Evolutionary conservation across 371 early-diverging fungal genomes (phyloP).

Genomic region (Sporodiniella umbellata): DNA sequence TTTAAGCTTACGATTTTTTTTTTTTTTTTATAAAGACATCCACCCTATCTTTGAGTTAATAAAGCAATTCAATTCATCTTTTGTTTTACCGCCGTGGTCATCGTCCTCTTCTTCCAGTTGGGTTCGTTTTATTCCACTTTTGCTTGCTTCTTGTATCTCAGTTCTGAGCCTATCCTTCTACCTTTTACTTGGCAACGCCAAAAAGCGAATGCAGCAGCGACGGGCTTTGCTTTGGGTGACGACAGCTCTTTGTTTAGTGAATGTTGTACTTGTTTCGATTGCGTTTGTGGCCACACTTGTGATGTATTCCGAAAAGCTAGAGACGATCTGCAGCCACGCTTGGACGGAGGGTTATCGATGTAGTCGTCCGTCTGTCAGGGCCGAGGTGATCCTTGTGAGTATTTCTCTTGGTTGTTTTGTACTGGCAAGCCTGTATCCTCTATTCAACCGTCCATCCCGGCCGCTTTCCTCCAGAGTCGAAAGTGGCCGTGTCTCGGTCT

Average conservation of each 20-base stretch:
- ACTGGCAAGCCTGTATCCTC: constrained; percentile 3
- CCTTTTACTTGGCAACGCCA: constrained; percentile 11
- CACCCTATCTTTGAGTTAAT: neutral
- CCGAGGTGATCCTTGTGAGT: constrained; percentile 11
- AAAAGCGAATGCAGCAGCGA: constrained; percentile 8
- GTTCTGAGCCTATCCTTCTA: neutral
- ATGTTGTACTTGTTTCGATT: neutral
- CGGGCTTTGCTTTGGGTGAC: constrained; percentile 2
- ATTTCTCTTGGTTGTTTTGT: constrained; percentile 10
- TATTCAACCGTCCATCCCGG: constrained; percentile 2
- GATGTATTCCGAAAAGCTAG: constrained; percentile 3
- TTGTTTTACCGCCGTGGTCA: neutral
- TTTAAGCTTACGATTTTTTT: neutral
- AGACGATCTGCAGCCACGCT: neutral
- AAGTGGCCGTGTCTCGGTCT: neutral
- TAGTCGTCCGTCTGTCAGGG: constrained; percentile 4
- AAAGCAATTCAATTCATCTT: neutral
- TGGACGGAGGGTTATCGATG: constrained; percentile 3
- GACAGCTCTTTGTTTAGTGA: constrained; percentile 4
- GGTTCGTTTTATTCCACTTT: constrained; percentile 9
- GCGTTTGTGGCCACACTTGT: constrained; percentile 7
- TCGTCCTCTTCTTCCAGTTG: neutral
- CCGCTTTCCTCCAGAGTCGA: neutral
- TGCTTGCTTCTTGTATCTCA: constrained; percentile 8
- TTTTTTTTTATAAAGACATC: neutral